phyloP scores from a whole-genome alignment of 495 filamentous ascomycete species.

The Aspergillus baeticus region DNA sequence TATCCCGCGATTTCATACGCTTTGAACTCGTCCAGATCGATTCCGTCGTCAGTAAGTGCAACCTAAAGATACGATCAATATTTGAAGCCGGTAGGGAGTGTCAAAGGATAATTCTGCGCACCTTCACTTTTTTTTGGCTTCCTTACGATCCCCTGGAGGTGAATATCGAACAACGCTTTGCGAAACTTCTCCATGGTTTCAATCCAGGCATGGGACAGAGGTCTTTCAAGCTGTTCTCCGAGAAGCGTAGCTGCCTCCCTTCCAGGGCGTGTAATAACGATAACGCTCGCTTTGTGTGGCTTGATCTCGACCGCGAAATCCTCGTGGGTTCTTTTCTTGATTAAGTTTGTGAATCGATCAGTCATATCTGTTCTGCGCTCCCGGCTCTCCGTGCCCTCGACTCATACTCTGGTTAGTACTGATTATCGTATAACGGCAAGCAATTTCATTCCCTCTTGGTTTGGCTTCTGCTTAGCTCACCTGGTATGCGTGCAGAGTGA shows the following conservation, averaged over 20 bases:
- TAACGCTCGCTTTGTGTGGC: neutral
- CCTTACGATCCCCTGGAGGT: neutral
- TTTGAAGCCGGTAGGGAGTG: too few relatives aligned
- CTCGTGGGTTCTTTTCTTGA: neutral
- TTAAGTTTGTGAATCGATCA: neutral
- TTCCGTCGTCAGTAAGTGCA: neutral
- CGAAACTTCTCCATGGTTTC: conserved; percentile 1
- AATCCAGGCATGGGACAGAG: neutral
- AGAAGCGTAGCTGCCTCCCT: neutral
- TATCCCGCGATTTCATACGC: neutral
- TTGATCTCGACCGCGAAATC: neutral
- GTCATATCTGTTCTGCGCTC: neutral
- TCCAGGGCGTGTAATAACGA: neutral
- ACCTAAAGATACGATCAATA: neutral
- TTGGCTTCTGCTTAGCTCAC: neutral
- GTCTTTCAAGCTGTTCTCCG: conserved; percentile 1
- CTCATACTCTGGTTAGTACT: neutral
- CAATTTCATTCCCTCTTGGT: too few relatives aligned
- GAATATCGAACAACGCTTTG: neutral
- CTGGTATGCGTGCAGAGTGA: conserved; percentile 3
- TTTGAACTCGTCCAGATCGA: conserved; percentile 3
- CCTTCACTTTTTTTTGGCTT: neutral
- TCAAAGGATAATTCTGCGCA: neutral
- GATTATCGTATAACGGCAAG: too few relatives aligned
- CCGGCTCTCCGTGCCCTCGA: neutral